Conservation (phyloP, 176 grass and related monocot genomes). For the Chrysopogon serrulatus region DNA sequence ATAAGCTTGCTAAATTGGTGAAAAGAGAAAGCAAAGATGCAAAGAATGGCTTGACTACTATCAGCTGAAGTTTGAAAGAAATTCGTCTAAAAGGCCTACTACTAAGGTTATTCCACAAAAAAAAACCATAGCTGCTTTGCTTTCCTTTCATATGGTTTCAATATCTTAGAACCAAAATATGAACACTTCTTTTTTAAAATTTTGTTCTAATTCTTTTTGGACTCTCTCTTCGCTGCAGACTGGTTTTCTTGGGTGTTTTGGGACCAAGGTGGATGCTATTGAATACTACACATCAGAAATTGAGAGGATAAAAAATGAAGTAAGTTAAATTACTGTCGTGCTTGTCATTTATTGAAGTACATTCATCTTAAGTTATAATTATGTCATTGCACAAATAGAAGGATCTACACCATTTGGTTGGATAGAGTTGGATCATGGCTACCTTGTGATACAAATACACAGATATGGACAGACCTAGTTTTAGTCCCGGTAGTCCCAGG, state of each 20-base stretch:
- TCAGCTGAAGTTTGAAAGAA: conserved; percentile 80
- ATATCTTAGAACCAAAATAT: neutral
- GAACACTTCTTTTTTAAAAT: neutral
- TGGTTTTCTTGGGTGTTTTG: conserved; percentile 83
- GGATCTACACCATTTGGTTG: neutral
- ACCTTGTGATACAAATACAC: no score
- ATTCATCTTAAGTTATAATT: neutral
- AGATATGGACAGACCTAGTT: no score
- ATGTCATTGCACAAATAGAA: neutral
- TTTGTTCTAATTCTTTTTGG: conserved; percentile 20
- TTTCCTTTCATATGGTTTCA: neutral
- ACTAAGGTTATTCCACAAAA: conserved; percentile 57
- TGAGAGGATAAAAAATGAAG: conserved; percentile 66
- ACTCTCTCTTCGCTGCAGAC: conserved; percentile 45
- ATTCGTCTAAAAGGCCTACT: conserved; percentile 62
- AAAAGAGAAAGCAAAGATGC: conserved; percentile 85
- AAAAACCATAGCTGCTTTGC: neutral
- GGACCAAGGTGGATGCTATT: conserved; percentile 77
- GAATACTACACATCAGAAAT: conserved; percentile 87
- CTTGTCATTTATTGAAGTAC: conserved; percentile 16
- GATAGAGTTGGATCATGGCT: neutral
- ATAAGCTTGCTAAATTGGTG: conserved; percentile 79
- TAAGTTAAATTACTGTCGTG: conserved; percentile 33
- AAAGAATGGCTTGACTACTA: conserved; percentile 97
- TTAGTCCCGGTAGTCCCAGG: no score